phyloP scores from a whole-genome alignment of 108 stramenopile genomes.

The Aurantiochytrium sp. region DNA sequence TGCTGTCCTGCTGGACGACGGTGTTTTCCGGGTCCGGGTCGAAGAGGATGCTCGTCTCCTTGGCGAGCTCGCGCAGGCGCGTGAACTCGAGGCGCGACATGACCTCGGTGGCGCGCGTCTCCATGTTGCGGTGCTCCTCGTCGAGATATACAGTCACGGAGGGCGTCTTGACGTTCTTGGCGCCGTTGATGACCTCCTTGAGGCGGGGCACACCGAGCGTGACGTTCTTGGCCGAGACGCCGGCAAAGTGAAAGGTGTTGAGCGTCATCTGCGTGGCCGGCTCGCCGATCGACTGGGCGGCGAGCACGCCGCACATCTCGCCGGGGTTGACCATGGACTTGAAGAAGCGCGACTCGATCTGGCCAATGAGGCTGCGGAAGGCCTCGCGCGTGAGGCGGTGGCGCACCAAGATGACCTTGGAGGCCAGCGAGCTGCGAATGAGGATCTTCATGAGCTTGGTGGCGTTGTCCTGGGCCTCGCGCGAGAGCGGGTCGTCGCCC shows the following conservation, averaged over 20 bases:
- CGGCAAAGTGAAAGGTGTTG: conserved; percentile 95
- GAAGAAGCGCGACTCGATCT: conserved; percentile 82
- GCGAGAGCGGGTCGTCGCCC: conserved; percentile 77
- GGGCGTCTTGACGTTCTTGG: conserved; percentile 92
- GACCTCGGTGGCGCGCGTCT: conserved; percentile 51
- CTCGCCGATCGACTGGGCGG: conserved; percentile 96
- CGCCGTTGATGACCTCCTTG: conserved; percentile 96
- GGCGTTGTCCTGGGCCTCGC: conserved; percentile 90
- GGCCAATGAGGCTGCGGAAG: conserved; percentile 80
- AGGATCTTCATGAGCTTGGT: conserved; percentile 84
- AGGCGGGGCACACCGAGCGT: conserved; percentile 95
- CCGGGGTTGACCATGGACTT: conserved; percentile 84
- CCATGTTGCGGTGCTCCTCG: conserved; percentile 46
- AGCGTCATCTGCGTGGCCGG: conserved; percentile 99
- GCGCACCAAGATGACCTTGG: conserved; percentile 78
- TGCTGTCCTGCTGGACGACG: conserved; percentile 80
- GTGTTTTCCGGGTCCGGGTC: conserved; percentile 87
- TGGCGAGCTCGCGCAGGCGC: conserved; percentile 78
- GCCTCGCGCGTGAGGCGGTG: conserved; percentile 81
- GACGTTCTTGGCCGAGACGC: conserved; percentile 96
- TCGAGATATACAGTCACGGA: conserved; percentile 82
- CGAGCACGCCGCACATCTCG: conserved; percentile 97
- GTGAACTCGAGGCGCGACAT: conserved; percentile 85
- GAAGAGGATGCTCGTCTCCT: conserved; percentile 88
- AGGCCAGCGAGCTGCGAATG: conserved; percentile 75